Percentiles rank a stretch among this genome's conserved stretches.
Conservation (phyloP, 2,329 filamentous ascomycete genomes). For the Aureobasidium zeae region DNA sequence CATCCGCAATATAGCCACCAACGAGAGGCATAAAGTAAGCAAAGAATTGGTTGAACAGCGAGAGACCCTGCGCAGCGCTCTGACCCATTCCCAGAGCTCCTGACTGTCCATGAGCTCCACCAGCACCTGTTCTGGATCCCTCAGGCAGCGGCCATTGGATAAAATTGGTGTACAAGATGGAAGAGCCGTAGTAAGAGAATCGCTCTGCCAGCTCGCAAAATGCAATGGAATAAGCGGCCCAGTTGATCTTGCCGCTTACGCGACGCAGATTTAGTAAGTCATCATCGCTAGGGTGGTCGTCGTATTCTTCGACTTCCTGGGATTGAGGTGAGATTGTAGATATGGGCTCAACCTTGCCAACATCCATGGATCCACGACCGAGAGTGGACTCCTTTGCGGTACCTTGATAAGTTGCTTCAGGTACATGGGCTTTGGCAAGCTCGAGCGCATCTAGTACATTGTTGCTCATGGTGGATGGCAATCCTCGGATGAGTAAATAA, state of each 20-base stretch:
- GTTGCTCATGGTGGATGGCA: constrained; percentile 3
- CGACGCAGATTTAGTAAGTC: constrained; percentile 40
- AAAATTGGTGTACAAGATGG: constrained; percentile 32
- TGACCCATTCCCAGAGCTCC: constrained; percentile 52
- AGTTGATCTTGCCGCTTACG: constrained; percentile 42
- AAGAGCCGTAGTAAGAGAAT: constrained; percentile 51
- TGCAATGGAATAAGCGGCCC: constrained; percentile 47
- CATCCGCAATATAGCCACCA: constrained; percentile 36
- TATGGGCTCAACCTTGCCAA: constrained; percentile 8
- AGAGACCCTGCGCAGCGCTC: constrained; percentile 43
- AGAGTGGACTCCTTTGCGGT: neutral
- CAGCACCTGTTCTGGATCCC: constrained; percentile 22
- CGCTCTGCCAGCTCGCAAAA: constrained; percentile 52
- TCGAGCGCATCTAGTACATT: neutral
- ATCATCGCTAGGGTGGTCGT: constrained; percentile 37
- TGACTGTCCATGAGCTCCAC: constrained; percentile 30
- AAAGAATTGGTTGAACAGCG: constrained; percentile 48
- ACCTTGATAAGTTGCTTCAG: constrained; percentile 2
- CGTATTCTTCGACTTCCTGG: constrained; percentile 1
- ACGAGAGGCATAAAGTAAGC: constrained; percentile 26
- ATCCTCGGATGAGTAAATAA: neutral
- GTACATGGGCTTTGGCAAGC: constrained; percentile 7
- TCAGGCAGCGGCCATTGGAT: constrained; percentile 23
- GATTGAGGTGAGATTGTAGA: neutral
- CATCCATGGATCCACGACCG: constrained; percentile 13